Percentiles rank a stretch among this genome's conserved stretches.
phyloP scores from a whole-genome alignment of 352 stramenopile genomes.

The Phytophthora vignae region DNA sequence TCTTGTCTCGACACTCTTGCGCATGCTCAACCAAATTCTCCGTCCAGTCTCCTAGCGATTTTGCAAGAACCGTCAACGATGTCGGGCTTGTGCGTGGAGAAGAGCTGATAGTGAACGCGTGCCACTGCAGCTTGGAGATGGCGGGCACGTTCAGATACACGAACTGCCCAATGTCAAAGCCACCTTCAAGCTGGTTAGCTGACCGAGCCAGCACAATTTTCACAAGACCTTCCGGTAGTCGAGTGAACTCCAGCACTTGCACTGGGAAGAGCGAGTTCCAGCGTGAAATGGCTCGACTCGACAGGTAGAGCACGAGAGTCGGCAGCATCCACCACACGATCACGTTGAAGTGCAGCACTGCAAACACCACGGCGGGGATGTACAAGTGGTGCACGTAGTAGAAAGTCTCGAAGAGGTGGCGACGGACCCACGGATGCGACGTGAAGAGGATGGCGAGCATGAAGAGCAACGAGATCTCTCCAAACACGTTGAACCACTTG shows the following conservation, averaged over 20 bases:
- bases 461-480: conserved; percentile 60
- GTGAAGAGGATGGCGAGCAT: conserved; percentile 48
- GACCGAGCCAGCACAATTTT: conserved; percentile 53
- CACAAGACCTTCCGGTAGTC: conserved; percentile 47
- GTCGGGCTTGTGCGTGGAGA: conserved; percentile 42
- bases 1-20: conserved; percentile 35
- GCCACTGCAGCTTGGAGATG: conserved; percentile 70
- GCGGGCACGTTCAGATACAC: conserved; percentile 64
- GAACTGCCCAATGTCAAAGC: conserved; percentile 61
- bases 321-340: conserved; percentile 66
- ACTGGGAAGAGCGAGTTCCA: conserved; percentile 51
- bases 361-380: conserved; percentile 53
- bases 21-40: conserved; percentile 48
- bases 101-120: conserved; percentile 68
- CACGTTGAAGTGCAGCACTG: conserved; percentile 55
- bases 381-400: conserved; percentile 71
- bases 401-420: conserved; percentile 60
- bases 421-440: conserved; percentile 61
- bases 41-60: conserved; percentile 62
- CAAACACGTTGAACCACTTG: conserved; percentile 73
- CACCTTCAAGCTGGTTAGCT: conserved; percentile 18
- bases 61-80: conserved; percentile 58
- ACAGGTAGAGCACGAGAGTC: conserved; percentile 60
- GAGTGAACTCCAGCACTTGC: conserved; percentile 41
- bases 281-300: conserved; percentile 54